phyloP scores from a whole-genome alignment of 129 eudicot species.

The Silybum marianum region DNA sequence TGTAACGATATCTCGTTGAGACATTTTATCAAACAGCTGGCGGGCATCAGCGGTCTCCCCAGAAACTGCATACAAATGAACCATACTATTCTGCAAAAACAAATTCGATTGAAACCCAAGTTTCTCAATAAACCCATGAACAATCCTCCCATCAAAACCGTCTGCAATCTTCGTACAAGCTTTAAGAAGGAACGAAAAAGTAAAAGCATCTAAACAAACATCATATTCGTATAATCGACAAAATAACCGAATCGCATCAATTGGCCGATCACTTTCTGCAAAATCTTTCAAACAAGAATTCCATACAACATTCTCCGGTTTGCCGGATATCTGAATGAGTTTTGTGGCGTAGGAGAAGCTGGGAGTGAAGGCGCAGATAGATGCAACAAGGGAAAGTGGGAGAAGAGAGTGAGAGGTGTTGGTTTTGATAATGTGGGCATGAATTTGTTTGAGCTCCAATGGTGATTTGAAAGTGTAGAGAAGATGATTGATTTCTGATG shows the following conservation, averaged over 20 bases:
- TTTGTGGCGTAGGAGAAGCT: conserved; percentile 48
- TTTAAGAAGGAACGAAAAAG: conserved; percentile 54
- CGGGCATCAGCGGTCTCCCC: conserved; percentile 40
- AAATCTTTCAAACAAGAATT: conserved; percentile 50
- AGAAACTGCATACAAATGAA: conserved; percentile 52
- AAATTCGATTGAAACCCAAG: conserved; percentile 55
- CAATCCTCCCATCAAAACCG: conserved; percentile 39
- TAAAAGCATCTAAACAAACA: conserved; percentile 43
- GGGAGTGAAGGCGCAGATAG: conserved; percentile 60
- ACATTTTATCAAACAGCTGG: conserved; percentile 61
- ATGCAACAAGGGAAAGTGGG: conserved; percentile 48
- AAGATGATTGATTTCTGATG: conserved; percentile 29
- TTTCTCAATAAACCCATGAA: conserved; percentile 52
- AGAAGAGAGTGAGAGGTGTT: conserved; percentile 30
- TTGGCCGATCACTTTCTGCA: conserved; percentile 45
- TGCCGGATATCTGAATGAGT: conserved; percentile 27
- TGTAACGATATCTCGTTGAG: conserved; percentile 57
- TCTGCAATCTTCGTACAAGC: conserved; percentile 45
- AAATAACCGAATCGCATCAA: conserved; percentile 48
- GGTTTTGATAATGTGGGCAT: conserved; percentile 46
- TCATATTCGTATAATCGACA: conserved; percentile 29
- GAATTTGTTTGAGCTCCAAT: conserved; percentile 56
- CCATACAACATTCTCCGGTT: conserved; percentile 40
- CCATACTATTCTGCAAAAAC: conserved; percentile 48
- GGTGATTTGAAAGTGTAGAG: conserved; percentile 43